Evolutionary conservation across 306 rosid species (phyloP).

Genomic region (peach (Prunus persica)): DNA sequence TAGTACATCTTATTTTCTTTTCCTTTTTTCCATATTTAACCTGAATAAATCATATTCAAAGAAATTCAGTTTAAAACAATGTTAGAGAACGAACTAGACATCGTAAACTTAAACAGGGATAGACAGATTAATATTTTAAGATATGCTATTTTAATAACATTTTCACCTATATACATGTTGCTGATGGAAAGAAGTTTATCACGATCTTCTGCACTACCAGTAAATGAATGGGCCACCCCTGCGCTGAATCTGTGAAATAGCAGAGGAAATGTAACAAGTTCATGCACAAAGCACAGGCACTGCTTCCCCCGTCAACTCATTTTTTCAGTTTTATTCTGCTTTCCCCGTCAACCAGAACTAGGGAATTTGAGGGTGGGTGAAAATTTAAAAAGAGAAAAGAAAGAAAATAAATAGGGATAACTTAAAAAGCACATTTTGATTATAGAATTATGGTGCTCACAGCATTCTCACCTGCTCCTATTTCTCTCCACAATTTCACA

Average conservation of each 20-base stretch:
- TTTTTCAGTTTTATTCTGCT: neutral
- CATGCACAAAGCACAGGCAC: constrained; percentile 15
- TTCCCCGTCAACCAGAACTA: neutral
- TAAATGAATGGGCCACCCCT: constrained; percentile 93
- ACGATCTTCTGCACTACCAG: constrained; percentile 74
- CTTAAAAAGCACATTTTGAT: constrained; percentile 14
- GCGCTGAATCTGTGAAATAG: constrained; percentile 56
- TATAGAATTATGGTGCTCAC: constrained; percentile 8
- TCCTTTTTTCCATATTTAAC: neutral
- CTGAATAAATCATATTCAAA: neutral
- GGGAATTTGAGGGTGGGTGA: neutral
- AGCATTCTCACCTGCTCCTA: constrained; percentile 52
- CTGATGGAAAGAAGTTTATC: constrained; percentile 72
- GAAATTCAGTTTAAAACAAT: neutral
- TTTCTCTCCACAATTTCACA: constrained; percentile 80
- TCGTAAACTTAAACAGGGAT: neutral
- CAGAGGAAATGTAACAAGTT: constrained; percentile 13
- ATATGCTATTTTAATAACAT: neutral
- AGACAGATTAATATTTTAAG: neutral
- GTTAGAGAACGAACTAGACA: neutral
- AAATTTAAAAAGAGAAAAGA: neutral
- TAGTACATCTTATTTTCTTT: neutral
- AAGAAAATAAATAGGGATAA: neutral
- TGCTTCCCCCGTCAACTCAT: neutral
- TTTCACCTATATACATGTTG: constrained; percentile 73